Evolutionary conservation across 2,329 filamentous ascomycete genomes (phyloP), one percentile per base, ranked within the genome.

Genomic region (Scedosporium boydii): DNA sequence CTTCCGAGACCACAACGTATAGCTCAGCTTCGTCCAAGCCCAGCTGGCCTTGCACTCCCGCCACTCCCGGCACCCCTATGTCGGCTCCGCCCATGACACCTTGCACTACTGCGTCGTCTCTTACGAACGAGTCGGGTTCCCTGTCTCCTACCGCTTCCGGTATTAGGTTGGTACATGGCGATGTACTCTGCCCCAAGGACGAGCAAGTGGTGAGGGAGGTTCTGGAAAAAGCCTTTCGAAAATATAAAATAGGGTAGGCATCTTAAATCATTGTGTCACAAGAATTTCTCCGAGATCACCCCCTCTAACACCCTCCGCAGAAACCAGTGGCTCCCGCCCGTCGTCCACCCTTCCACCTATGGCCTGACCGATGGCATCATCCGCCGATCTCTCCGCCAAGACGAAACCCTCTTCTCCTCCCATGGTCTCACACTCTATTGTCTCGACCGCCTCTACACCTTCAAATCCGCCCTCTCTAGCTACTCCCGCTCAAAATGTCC

Each of bases 391-490:
- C 74, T 86, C 27, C 69, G 74, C 48, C 86, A 88, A 67, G 84
- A 87, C 69, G 82, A 86, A 63, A 72, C 84, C 26, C 76, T 88
- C 61, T 88, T 86, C 75, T 79, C 80, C 1, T 79, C 82, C 1
- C 80, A 83, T 27, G 83, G 84, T 18, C 76, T 89, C 10, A 85
- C 80, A 0, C 73, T 89, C 6, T 70, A 87, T 14, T 79, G 83
- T 0, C 77, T 87, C 10, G 86, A 88, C 70, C 78, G 83, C 59
- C 71, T 87, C 56, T 89, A 87, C 73, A 85, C 82, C 51, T 84
- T 89, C 74, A 87, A 87, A 70, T 77, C 78, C 57, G 82, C 84
- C 1, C 76, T 88, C 10, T 78, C 81, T 18, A 79, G 78, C 65
- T 87, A 87, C 70, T 78, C 81, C 4, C 77, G 76, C 63, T 78